phyloP scores from a whole-genome alignment of 768 basidiomycete species.

The Suillus hirtellus region DNA sequence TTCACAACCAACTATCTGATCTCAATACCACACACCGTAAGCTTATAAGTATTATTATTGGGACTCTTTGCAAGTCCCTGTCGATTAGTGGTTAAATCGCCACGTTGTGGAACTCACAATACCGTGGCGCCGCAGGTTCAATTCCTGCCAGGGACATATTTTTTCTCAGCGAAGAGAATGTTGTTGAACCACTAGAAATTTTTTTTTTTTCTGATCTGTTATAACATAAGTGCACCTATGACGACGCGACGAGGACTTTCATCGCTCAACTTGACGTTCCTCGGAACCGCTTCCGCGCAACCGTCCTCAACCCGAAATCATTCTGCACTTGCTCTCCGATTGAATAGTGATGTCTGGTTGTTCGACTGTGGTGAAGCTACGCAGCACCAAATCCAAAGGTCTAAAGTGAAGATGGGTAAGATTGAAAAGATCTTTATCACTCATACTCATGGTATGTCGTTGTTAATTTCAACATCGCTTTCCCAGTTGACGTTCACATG shows the following conservation, averaged over 20 bases:
- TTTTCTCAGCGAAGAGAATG: constrained; percentile 14
- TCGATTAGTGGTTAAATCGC: constrained; percentile 46
- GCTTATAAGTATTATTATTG: neutral
- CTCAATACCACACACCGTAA: neutral
- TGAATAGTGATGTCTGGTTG: constrained; percentile 74
- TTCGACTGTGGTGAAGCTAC: constrained; percentile 89
- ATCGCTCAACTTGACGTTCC: constrained; percentile 63
- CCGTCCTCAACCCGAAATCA: constrained; percentile 80
- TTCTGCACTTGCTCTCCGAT: constrained; percentile 66
- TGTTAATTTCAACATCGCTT: neutral
- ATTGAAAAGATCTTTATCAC: constrained; percentile 86
- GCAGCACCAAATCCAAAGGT: constrained; percentile 75
- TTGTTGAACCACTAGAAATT: neutral
- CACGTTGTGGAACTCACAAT: constrained; percentile 39
- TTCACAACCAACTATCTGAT: too few species aligned
- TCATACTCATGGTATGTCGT: constrained; percentile 73
- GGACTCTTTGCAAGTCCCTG: constrained; percentile 28
- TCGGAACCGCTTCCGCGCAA: constrained; percentile 81
- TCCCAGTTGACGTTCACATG: neutral
- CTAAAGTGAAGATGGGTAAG: constrained; percentile 72
- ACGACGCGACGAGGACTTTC: constrained; percentile 23
- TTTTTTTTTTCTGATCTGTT: neutral
- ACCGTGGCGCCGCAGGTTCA: constrained; percentile 42
- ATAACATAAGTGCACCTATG: constrained; percentile 8
- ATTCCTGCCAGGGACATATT: constrained; percentile 39